These are phyloP conservation scores for Prunus yedoensis DNA, from an alignment of 331 rosid species.

Conservation along the genomic window DNA sequence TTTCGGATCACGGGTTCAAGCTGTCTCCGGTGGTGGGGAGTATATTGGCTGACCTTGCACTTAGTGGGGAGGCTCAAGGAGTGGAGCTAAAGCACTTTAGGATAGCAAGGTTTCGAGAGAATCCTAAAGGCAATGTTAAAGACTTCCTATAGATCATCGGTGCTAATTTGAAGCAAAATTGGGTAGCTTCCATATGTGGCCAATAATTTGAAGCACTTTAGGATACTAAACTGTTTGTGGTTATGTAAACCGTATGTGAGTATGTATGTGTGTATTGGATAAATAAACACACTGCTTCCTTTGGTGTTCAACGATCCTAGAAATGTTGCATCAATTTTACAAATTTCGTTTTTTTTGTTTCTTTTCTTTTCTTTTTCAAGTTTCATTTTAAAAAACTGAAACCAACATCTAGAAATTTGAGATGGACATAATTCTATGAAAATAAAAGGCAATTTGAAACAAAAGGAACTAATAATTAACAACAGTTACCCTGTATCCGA, in stretches of 20 bases:
- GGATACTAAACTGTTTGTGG: too few relatives aligned
- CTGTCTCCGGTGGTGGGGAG: slow-evolving; percentile 80
- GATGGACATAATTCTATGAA: neutral
- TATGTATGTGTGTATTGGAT: too few relatives aligned
- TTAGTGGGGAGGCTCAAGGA: slow-evolving; percentile 50
- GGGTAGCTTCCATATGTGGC: too few relatives aligned
- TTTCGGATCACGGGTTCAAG: slow-evolving; percentile 95
- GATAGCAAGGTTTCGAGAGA: slow-evolving; percentile 48
- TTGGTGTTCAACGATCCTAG: neutral
- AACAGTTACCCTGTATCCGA: too few relatives aligned
- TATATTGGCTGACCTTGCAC: slow-evolving; percentile 59
- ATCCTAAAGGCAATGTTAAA: slow-evolving; percentile 47
- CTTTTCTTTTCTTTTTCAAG: too few relatives aligned
- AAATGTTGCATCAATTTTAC: too few relatives aligned
- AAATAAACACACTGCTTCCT: neutral
- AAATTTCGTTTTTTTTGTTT: too few relatives aligned
- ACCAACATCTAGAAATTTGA: neutral
- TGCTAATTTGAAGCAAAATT: too few relatives aligned
- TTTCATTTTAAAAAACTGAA: neutral
- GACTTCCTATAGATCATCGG: slow-evolving; percentile 9
- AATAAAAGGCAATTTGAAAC: neutral
- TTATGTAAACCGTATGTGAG: too few relatives aligned
- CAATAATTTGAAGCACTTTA: too few relatives aligned
- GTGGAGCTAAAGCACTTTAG: slow-evolving; percentile 59
- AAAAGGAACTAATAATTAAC: too few relatives aligned